phyloP scores from a whole-genome alignment of 768 basidiomycete species.

The Tulasnella sp. region DNA sequence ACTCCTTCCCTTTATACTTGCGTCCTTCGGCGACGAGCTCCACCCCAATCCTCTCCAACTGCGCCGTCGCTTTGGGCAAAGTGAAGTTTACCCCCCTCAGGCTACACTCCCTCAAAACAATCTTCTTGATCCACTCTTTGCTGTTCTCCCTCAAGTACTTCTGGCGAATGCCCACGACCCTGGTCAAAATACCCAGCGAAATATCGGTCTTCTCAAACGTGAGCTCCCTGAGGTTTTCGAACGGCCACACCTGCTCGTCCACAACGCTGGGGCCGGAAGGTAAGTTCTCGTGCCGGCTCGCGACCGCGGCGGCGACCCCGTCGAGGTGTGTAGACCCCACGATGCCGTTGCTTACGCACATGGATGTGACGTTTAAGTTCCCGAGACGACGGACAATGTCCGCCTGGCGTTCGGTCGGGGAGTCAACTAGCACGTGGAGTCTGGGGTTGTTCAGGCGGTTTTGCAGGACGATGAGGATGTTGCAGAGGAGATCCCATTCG shows the following conservation, averaged over 20 bases:
- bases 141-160: neutral
- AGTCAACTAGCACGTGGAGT: neutral
- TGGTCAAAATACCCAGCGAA: neutral
- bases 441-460: neutral
- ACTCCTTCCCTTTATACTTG: neutral
- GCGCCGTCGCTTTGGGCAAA: neutral
- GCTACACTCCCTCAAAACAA: neutral
- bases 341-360: neutral
- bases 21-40: neutral
- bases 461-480: neutral
- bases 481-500: neutral
- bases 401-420: neutral
- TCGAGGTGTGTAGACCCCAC: neutral
- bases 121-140: neutral
- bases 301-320: neutral
- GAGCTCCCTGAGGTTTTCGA: neutral
- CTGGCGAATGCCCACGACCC: neutral
- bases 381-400: neutral
- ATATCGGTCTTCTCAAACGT: neutral
- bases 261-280: neutral
- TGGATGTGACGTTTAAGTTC: neutral
- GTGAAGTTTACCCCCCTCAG: neutral
- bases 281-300: neutral
- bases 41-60: neutral
- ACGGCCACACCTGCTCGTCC: neutral